These are phyloP conservation scores for Fusarium luffae DNA, from an alignment of 2,329 filamentous ascomycete species.

Conservation along the genomic window DNA sequence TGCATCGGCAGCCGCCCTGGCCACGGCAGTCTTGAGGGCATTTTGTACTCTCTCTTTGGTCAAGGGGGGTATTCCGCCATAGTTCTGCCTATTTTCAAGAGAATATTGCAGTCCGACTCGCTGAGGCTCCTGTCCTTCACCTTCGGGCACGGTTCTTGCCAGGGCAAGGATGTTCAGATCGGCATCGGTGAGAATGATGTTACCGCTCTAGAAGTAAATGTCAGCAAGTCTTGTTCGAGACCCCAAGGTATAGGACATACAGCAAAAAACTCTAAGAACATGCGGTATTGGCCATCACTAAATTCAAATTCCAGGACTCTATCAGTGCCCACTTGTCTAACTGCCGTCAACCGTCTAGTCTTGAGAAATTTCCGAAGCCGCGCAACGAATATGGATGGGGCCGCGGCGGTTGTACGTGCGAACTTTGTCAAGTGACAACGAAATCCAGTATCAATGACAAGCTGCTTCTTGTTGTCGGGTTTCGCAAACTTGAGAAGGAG, in stretches of 20 bases:
- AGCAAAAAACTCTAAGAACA: slow-evolving; percentile 97
- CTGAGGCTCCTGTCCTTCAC: slow-evolving; percentile 85
- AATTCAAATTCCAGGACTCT: slow-evolving; percentile 93
- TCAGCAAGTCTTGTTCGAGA: slow-evolving; percentile 7
- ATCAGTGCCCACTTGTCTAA: slow-evolving; percentile 91
- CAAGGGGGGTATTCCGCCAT: slow-evolving; percentile 76
- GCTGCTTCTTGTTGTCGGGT: slow-evolving; percentile 86
- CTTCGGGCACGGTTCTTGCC: slow-evolving; percentile 81
- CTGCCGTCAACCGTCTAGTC: slow-evolving; percentile 82
- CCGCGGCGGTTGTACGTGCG: slow-evolving; percentile 83
- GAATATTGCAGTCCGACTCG: slow-evolving; percentile 82
- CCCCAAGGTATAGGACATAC: slow-evolving; percentile 43
- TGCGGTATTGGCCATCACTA: slow-evolving; percentile 86
- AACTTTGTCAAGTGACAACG: slow-evolving; percentile 95
- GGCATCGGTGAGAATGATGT: slow-evolving; percentile 90
- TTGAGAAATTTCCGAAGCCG: slow-evolving; percentile 89
- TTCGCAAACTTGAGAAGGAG: slow-evolving; percentile 96
- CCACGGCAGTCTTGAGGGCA: slow-evolving; percentile 74
- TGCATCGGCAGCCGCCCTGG: slow-evolving; percentile 64
- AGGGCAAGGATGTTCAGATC: slow-evolving; percentile 85
- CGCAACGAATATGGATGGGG: slow-evolving; percentile 86
- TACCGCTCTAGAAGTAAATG: slow-evolving; percentile 72
- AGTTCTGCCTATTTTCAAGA: slow-evolving; percentile 86
- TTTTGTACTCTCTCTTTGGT: slow-evolving; percentile 77
- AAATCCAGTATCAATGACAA: slow-evolving; percentile 94